phyloP scores from a whole-genome alignment of 2,329 filamentous ascomycete species.

The Claviceps pazoutovae region DNA sequence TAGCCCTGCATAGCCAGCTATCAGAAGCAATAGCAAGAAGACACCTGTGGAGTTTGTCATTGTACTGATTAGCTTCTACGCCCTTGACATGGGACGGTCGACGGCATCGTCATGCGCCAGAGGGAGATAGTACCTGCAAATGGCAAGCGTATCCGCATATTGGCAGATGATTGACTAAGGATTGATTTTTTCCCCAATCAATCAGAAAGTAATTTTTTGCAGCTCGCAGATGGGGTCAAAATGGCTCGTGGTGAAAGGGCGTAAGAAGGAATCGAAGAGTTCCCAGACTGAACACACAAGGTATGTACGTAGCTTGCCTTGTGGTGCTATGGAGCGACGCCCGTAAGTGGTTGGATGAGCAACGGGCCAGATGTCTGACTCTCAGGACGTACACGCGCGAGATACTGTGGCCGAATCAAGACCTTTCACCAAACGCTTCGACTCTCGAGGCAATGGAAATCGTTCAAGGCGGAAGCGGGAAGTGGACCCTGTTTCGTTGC shows the following conservation, averaged over 20 bases:
- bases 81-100: not conserved
- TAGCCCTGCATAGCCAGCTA: slow-evolving; percentile 69
- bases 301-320: not conserved
- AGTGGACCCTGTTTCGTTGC: not conserved
- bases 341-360: not conserved
- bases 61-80: slow-evolving; percentile 6
- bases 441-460: not conserved
- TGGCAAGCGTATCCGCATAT: slow-evolving; percentile 6
- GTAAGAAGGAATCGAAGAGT: not conserved
- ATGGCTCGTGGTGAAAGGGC: not conserved
- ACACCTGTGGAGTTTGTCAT: slow-evolving; percentile 34
- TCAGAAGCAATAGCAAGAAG: slow-evolving; percentile 56
- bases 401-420: not conserved
- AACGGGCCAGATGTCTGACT: not conserved
- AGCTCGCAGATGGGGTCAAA: not conserved
- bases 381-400: not conserved
- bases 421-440: not conserved
- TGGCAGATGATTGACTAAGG: not conserved
- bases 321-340: not conserved
- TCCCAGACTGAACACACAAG: not conserved
- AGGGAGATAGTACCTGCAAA: slow-evolving; percentile 2
- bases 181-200: not conserved
- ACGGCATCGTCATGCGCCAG: not conserved
- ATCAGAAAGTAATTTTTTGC: not conserved
- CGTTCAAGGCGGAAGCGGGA: not conserved